phyloP scores from a whole-genome alignment of 2,329 filamentous ascomycete species.

The Colletotrichum sp. region DNA sequence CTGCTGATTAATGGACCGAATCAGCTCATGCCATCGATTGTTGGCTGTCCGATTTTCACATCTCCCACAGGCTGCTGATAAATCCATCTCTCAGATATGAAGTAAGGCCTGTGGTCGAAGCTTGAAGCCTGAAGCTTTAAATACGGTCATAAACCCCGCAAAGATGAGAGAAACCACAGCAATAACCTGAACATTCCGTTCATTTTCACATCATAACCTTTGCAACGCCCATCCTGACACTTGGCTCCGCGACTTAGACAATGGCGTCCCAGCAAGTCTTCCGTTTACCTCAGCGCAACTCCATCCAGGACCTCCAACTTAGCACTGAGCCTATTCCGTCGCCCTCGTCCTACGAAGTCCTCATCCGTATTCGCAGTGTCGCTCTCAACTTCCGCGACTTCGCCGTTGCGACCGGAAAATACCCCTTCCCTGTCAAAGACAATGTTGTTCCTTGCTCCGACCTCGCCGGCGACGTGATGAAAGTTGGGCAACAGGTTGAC shows the following conservation, averaged over 20 bases:
- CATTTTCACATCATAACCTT: neutral
- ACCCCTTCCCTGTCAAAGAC: constrained; percentile 35
- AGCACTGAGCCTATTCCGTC: constrained; percentile 29
- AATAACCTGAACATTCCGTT: neutral
- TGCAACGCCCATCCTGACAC: neutral
- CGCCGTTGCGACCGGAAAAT: constrained; percentile 30
- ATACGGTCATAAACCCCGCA: neutral
- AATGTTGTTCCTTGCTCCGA: constrained; percentile 40
- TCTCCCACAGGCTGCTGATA: neutral
- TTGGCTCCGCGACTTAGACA: neutral
- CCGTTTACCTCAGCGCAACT: constrained; percentile 13
- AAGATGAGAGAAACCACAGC: too few species aligned
- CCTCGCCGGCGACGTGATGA: constrained; percentile 36
- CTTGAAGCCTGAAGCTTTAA: neutral
- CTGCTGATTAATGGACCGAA: neutral
- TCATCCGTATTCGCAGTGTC: constrained; percentile 33
- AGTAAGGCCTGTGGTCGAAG: neutral
- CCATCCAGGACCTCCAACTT: constrained; percentile 26
- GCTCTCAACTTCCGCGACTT: constrained; percentile 39
- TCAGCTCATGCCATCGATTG: neutral
- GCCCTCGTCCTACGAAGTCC: constrained; percentile 29
- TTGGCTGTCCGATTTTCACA: neutral
- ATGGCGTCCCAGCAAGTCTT: constrained; percentile 3
- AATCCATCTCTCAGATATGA: neutral
- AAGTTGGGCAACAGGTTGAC: constrained; percentile 29